Conservation (phyloP, 2,329 filamentous ascomycete genomes). For the Sporothrix brasiliensis region DNA sequence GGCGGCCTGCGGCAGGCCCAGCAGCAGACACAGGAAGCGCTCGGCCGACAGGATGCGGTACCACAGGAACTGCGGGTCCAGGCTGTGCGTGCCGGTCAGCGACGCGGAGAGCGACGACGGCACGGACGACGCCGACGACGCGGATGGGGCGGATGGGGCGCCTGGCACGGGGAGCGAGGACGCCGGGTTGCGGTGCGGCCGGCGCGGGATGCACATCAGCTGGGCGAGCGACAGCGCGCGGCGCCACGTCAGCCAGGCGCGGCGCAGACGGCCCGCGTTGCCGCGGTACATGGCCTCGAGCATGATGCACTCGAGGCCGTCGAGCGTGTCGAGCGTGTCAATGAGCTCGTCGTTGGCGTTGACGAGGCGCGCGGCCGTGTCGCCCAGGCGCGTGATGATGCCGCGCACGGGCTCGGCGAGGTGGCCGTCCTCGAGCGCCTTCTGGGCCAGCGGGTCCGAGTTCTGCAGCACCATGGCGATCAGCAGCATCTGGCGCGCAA, state of each 20-base stretch:
- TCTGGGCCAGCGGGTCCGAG: slow-evolving; percentile 31
- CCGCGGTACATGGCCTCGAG: slow-evolving; percentile 52
- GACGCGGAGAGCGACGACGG: slow-evolving; percentile 1
- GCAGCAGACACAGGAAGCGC: slow-evolving; percentile 52
- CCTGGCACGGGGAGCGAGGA: neutral
- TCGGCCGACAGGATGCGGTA: slow-evolving; percentile 51
- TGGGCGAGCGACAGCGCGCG: slow-evolving; percentile 46
- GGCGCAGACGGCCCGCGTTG: slow-evolving; percentile 52
- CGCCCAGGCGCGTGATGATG: slow-evolving; percentile 25
- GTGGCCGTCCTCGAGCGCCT: neutral
- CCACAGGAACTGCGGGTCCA: slow-evolving; percentile 49
- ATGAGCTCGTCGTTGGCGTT: slow-evolving; percentile 53
- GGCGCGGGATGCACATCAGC: slow-evolving; percentile 31
- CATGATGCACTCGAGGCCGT: slow-evolving; percentile 56
- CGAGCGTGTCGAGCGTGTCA: slow-evolving; percentile 47
- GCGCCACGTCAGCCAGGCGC: slow-evolving; percentile 51
- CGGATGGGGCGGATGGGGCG: neutral
- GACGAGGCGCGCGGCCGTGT: slow-evolving; percentile 42
- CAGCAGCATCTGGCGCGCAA: slow-evolving; percentile 44
- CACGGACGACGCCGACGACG: neutral
- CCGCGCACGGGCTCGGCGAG: slow-evolving; percentile 37
- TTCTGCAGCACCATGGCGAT: slow-evolving; percentile 43
- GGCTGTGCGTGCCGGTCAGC: slow-evolving; percentile 25
- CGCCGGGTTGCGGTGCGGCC: slow-evolving; percentile 24
- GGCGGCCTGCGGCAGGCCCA: slow-evolving; percentile 51